phyloP scores from a whole-genome alignment of 2,329 filamentous ascomycete genomes.

The Talaromyces funiculosus region DNA sequence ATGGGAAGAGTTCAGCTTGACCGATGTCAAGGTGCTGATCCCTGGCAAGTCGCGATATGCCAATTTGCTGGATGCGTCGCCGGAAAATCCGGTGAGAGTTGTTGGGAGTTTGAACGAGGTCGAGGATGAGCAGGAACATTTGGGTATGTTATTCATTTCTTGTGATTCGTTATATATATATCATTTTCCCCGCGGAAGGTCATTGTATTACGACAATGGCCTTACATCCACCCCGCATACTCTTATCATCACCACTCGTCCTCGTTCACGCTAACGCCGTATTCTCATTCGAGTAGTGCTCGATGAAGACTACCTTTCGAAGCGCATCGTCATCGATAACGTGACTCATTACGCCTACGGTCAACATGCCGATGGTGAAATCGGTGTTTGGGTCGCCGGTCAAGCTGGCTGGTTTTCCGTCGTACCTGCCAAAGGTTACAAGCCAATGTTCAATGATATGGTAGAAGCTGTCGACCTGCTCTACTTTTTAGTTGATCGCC shows the following conservation, averaged over 20 bases:
- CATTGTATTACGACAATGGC: not conserved
- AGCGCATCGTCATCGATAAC: conserved; percentile 44
- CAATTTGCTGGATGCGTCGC: conserved; percentile 52
- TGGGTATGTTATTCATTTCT: conserved; percentile 27
- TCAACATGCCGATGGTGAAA: conserved; percentile 50
- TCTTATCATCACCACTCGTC: not conserved
- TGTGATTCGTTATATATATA: not conserved
- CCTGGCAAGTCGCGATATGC: conserved; percentile 46
- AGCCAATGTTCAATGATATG: conserved; percentile 51
- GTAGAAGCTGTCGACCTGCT: conserved; percentile 54
- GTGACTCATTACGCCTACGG: conserved; percentile 47
- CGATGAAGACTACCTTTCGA: conserved; percentile 35
- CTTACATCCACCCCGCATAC: not conserved
- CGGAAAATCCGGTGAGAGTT: conserved; percentile 51
- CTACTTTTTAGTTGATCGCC: conserved; percentile 57
- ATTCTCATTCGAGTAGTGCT: conserved; percentile 24
- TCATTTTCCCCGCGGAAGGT: not conserved
- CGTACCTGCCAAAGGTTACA: conserved; percentile 49
- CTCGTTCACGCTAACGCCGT: not conserved
- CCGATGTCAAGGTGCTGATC: conserved; percentile 48
- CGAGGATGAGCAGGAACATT: conserved; percentile 39
- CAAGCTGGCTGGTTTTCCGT: conserved; percentile 59
- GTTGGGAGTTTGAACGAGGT: conserved; percentile 46
- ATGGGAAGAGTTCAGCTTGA: conserved; percentile 56
- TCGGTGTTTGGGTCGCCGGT: conserved; percentile 57